Evolutionary conservation across 2,329 filamentous ascomycete species (phyloP), one percentile per base, ranked within the genome.

Genomic region (Aspergillus ochraceus): DNA sequence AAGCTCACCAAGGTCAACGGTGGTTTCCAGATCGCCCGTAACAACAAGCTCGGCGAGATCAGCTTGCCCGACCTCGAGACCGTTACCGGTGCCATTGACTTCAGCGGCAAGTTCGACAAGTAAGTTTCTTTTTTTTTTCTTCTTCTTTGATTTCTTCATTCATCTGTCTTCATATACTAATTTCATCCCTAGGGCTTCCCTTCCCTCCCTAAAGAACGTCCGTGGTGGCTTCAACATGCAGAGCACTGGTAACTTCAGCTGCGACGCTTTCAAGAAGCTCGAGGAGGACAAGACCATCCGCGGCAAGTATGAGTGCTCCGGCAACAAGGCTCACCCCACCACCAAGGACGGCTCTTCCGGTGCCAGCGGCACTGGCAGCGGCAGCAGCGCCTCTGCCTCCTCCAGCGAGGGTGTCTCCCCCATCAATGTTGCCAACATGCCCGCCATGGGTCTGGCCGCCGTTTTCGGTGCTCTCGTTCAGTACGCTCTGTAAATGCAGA

Each of bases 11-110:
- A 79, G 57, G 84, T 97, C 70, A 86, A 85, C 67, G 93, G 91
- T 80, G 91, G 90, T 75, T 86, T 96, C 75, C 87, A 90, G 68
- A 86, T 99, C 72, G 89, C 90, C 79, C 96, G 97, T 86, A 97
- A 98, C 88, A 91, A 91, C 62, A 81, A 82, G 58, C 84, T 97
- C 36, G 68, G 78, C 58, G 74, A 80, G 61, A 82, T 97, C 58
- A 77, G 84, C 65, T 90, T 98, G 79, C 83, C 84, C 62, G 74
- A 81, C 65, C 85, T 99, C 29, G 73, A 85, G 72, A 85, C 81
- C 57, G 86, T 97, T 60, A 85, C 83, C 65, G 94, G 93, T 80
- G 92, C 91, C 70, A 83, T 98, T 72, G 89, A 92, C 76, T 86
- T 97, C 76, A 88, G 88, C 70, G 95, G 95, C 71, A 90, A 87